Evolutionary conservation across 2,329 filamentous ascomycete genomes (phyloP).

Genomic region (Akanthomyces uredinophilus): DNA sequence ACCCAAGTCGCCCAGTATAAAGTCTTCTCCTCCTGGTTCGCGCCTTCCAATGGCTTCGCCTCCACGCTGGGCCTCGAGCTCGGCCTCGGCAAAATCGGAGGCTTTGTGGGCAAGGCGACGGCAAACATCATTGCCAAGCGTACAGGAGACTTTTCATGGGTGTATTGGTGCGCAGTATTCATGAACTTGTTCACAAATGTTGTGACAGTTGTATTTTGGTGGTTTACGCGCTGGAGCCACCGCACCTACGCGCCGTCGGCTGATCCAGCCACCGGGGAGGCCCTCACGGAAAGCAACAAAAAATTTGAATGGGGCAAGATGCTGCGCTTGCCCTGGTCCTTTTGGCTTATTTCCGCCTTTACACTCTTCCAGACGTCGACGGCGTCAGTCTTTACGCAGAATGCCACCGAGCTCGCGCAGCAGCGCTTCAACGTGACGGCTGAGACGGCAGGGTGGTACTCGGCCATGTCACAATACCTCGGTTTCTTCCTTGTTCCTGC

Average conservation of each 20-base stretch:
- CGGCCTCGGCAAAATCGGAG: constrained; percentile 55
- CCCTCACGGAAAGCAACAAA: constrained; percentile 54
- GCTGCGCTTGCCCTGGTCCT: constrained; percentile 54
- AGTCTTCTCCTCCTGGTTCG: constrained; percentile 61
- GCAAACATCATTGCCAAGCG: constrained; percentile 54
- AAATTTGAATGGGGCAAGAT: constrained; percentile 52
- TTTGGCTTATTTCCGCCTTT: constrained; percentile 51
- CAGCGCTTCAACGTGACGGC: constrained; percentile 51
- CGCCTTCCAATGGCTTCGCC: constrained; percentile 56
- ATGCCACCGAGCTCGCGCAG: constrained; percentile 57
- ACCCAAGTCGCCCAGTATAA: constrained; percentile 62
- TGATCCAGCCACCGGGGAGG: constrained; percentile 54
- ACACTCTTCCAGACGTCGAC: constrained; percentile 55
- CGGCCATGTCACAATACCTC: constrained; percentile 48
- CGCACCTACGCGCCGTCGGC: constrained; percentile 40
- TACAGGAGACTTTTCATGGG: constrained; percentile 56
- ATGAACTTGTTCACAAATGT: constrained; percentile 61
- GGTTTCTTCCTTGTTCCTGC: constrained; percentile 55
- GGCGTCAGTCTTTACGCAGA: constrained; percentile 48
- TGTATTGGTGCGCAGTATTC: constrained; percentile 56
- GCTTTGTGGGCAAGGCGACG: constrained; percentile 55
- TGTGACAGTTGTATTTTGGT: constrained; percentile 48
- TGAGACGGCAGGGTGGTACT: constrained; percentile 57
- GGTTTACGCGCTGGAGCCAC: constrained; percentile 48
- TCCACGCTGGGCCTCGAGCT: constrained; percentile 57